phyloP scores from a whole-genome alignment of 495 filamentous ascomycete genomes.

The Geopyxis carbonaria region DNA sequence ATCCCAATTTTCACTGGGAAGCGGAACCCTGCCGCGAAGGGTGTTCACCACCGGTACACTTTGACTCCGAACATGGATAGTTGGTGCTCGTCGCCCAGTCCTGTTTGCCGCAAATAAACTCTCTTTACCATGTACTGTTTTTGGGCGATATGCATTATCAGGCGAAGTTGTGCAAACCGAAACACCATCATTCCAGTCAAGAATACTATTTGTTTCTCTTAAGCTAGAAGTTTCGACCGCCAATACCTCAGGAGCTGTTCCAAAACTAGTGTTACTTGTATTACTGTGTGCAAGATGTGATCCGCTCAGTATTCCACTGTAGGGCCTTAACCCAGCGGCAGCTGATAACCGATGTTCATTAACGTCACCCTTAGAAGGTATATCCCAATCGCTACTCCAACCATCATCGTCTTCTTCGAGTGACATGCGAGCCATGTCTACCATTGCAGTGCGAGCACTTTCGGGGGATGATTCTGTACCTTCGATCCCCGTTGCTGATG shows the following conservation, averaged over 20 bases:
- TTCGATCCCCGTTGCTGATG: neutral
- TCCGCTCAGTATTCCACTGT: conserved; percentile 15
- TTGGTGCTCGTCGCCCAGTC: conserved; percentile 2
- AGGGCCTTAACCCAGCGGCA: conserved; percentile 14
- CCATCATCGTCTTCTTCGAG: conserved; percentile 46
- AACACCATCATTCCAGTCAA: conserved; percentile 29
- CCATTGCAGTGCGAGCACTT: conserved; percentile 3
- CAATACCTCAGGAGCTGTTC: conserved; percentile 20
- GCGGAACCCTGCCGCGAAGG: conserved; percentile 29
- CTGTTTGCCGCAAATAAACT: conserved; percentile 14
- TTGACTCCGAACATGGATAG: conserved; percentile 65
- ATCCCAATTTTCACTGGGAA: conserved; percentile 64
- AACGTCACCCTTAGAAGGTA: conserved; percentile 32
- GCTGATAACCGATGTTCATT: conserved; percentile 19
- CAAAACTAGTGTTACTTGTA: conserved; percentile 21
- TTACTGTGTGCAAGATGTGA: conserved; percentile 15
- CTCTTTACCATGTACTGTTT: conserved; percentile 85
- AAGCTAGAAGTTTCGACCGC: conserved; percentile 18
- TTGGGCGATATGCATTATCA: conserved; percentile 52
- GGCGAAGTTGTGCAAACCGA: conserved; percentile 24
- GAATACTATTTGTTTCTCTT: conserved; percentile 21
- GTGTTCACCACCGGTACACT: conserved; percentile 57
- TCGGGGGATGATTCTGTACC: conserved; percentile 1
- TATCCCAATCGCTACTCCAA: conserved; percentile 33
- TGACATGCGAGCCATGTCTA: conserved; percentile 27